phyloP scores from a whole-genome alignment of 805 yeast genomes.

The Saccharomycopsis javanensis region DNA sequence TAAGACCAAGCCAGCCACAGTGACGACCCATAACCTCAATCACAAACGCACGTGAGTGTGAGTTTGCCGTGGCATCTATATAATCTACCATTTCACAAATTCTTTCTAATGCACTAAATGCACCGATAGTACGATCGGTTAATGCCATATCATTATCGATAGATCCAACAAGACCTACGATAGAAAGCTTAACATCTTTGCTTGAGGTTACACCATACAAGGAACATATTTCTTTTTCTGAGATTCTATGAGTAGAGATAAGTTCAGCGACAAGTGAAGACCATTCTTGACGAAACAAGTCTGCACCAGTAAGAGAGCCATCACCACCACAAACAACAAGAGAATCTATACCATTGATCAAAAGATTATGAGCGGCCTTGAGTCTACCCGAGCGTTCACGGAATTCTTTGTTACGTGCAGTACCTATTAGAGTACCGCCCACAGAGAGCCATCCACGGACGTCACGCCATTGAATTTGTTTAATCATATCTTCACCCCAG shows the following conservation, averaged over 20 bases:
- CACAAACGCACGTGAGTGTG: constrained; percentile 95
- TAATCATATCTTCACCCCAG: constrained; percentile 35
- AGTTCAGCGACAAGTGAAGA: constrained; percentile 76
- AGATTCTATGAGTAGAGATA: constrained; percentile 21
- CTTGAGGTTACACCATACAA: constrained; percentile 32
- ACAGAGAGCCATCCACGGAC: constrained; percentile 87
- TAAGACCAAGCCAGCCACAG: constrained; percentile 97
- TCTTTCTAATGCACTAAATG: constrained; percentile 85
- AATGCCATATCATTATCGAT: constrained; percentile 97
- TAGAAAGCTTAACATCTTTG: constrained; percentile 43
- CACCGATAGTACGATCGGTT: constrained; percentile 95
- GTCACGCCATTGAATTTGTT: constrained; percentile 82
- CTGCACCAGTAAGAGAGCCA: constrained; percentile 97
- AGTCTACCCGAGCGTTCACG: constrained; percentile 79
- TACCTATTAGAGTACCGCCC: constrained; percentile 95
- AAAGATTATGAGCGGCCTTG: constrained; percentile 74
- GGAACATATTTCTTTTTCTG: background rate
- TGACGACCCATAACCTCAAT: constrained; percentile 99
- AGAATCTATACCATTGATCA: constrained; percentile 85
- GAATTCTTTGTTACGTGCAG: constrained; percentile 86
- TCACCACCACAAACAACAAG: constrained; percentile 97
- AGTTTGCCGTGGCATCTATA: constrained; percentile 94
- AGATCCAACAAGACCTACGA: constrained; percentile 92
- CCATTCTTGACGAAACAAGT: constrained; percentile 90
- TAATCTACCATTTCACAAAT: constrained; percentile 92